Percentiles rank a stretch among this genome's conserved stretches.
Conservation (phyloP, 306 rosid genomes). For the Trifolium dubium region DNA sequence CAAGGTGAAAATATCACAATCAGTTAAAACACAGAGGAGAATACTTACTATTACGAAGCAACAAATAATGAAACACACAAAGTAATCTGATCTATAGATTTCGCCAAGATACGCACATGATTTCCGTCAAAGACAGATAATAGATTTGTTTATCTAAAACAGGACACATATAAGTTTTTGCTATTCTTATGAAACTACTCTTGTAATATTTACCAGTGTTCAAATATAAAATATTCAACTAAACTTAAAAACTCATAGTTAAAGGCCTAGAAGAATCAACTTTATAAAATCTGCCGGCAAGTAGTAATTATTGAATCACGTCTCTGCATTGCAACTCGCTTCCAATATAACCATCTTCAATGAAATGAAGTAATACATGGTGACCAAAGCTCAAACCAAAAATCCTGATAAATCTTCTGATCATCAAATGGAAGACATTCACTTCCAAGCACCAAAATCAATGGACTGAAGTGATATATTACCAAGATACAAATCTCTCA, state of each 20-base stretch:
- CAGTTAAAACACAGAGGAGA: background rate
- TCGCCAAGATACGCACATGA: background rate
- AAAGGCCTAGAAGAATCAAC: constrained; percentile 47
- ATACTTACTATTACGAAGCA: background rate
- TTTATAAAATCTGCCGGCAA: constrained; percentile 53
- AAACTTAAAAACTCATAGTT: background rate
- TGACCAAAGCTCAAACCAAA: constrained; percentile 34
- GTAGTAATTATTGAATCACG: constrained; percentile 49
- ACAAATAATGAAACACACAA: background rate
- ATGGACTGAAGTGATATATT: constrained; percentile 83
- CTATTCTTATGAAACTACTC: background rate
- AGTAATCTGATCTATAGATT: background rate
- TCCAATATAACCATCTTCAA: constrained; percentile 64
- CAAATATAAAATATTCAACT: constrained; percentile 7
- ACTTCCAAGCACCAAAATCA: constrained; percentile 84
- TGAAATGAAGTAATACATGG: constrained; percentile 12
- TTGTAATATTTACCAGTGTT: background rate
- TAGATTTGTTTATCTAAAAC: background rate
- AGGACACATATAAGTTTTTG: background rate
- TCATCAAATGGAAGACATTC: constrained; percentile 39
- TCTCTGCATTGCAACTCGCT: constrained; percentile 53
- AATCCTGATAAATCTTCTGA: constrained; percentile 27
- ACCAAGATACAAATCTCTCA: constrained; percentile 79
- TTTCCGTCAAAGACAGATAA: background rate
- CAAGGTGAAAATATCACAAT: background rate